Percentiles rank a stretch among this genome's conserved stretches.
phyloP scores from a whole-genome alignment of 306 rosid species.

The Cucumis hystrix region DNA sequence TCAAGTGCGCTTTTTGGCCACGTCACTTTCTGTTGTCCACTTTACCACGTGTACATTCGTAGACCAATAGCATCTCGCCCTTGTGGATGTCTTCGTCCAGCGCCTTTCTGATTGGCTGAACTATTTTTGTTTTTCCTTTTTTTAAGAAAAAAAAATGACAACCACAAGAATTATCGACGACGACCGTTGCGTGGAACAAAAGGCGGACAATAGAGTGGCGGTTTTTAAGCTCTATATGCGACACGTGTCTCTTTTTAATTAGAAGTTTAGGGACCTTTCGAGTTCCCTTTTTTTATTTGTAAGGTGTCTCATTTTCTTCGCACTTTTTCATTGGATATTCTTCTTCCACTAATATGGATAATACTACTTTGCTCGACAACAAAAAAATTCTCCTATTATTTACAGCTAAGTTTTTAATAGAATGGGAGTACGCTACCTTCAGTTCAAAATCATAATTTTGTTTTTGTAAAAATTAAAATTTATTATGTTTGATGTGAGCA shows the following conservation, averaged over 20 bases:
- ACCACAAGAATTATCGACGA: neutral
- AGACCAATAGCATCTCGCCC: neutral
- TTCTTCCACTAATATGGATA: neutral
- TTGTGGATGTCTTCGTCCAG: neutral
- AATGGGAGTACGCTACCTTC: too few species aligned
- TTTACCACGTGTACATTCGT: neutral
- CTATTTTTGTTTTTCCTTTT: neutral
- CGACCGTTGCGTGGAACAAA: neutral
- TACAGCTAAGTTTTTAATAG: too few species aligned
- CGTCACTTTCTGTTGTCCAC: neutral
- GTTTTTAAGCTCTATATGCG: neutral
- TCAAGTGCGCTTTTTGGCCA: slow-evolving; percentile 7
- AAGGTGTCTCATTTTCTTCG: neutral
- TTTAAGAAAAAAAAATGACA: too few species aligned
- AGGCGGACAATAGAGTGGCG: neutral
- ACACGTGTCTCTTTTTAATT: neutral
- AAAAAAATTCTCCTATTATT: too few species aligned
- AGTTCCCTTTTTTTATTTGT: neutral
- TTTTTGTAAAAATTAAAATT: too few species aligned
- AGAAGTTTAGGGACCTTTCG: neutral
- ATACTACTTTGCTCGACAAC: too few species aligned
- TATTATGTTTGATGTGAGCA: too few species aligned
- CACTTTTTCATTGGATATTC: neutral
- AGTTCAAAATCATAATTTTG: too few species aligned
- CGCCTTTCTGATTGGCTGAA: neutral